These are phyloP conservation scores for Rhizodiscina lignyota DNA, from an alignment of 495 filamentous ascomycete genomes.

Conservation along the genomic window DNA sequence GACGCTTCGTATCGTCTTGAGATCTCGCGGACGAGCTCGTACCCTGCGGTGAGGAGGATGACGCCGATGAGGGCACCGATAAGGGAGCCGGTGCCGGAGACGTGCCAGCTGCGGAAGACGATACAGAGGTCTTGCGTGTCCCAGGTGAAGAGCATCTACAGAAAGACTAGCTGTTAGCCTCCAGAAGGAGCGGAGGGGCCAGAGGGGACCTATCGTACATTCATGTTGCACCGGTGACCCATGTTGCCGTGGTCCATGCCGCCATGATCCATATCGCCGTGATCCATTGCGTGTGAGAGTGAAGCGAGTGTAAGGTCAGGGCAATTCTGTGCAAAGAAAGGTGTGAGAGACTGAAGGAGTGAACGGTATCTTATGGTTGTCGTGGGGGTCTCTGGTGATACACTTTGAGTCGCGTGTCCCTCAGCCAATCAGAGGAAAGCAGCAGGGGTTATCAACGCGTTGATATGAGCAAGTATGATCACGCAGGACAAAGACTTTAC, in stretches of 20 bases:
- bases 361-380: too few relatives aligned
- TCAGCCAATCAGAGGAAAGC: too few relatives aligned
- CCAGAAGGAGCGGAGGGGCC: not conserved
- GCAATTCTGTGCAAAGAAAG: too few relatives aligned
- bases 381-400: too few relatives aligned
- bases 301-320: too few relatives aligned
- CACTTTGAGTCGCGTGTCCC: too few relatives aligned
- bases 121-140: conserved; percentile 83
- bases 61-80: conserved; percentile 68
- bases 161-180: not conserved
- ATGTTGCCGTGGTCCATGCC: conserved; percentile 27
- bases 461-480: too few relatives aligned
- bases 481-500: too few relatives aligned
- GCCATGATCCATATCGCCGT: conserved; percentile 33
- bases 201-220: conserved; percentile 28
- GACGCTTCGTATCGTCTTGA: conserved; percentile 54
- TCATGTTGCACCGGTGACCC: conserved; percentile 60
- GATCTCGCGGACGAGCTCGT: conserved; percentile 68
- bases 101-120: conserved; percentile 80
- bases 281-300: conserved; percentile 36
- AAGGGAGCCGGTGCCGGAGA: conserved; percentile 53
- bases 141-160: conserved; percentile 96
- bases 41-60: conserved; percentile 68
- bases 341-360: too few relatives aligned
- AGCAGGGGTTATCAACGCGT: too few relatives aligned